phyloP scores from a whole-genome alignment of 2,329 filamentous ascomycete genomes.

The Aspergillus ruber region DNA sequence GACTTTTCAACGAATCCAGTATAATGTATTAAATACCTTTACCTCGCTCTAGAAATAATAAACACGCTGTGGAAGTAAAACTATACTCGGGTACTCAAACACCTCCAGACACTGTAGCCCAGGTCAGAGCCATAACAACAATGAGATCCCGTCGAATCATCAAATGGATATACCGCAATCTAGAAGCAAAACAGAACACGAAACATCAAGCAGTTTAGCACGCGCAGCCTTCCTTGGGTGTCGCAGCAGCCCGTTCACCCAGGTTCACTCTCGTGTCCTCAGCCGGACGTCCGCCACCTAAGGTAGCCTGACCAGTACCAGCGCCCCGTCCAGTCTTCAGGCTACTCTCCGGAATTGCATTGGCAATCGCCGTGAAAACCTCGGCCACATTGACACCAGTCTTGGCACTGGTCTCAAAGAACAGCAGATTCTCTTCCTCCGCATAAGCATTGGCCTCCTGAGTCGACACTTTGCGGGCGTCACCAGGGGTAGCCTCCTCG shows the following conservation, averaged over 20 bases:
- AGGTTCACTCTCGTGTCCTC: constrained; percentile 70
- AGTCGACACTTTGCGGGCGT: constrained; percentile 83
- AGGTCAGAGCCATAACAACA: not conserved
- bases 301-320: constrained; percentile 51
- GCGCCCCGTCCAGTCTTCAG: constrained; percentile 78
- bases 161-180: constrained; percentile 1
- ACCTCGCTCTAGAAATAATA: not conserved
- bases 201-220: constrained; percentile 51
- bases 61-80: constrained; percentile 1
- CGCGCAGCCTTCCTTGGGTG: constrained; percentile 85
- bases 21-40: not conserved
- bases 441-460: constrained; percentile 89
- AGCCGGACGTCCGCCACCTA: constrained; percentile 45
- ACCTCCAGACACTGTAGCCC: not conserved
- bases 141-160: not conserved
- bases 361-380: constrained; percentile 96
- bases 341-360: constrained; percentile 94
- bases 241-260: constrained; percentile 63
- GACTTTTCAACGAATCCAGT: not conserved
- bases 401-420: constrained; percentile 98
- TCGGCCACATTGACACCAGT: constrained; percentile 89
- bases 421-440: constrained; percentile 86
- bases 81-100: not conserved
- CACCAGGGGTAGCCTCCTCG: constrained; percentile 58
- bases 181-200: not conserved